phyloP scores from a whole-genome alignment of 495 filamentous ascomycete species.

The Penicillium ochrochloron region DNA sequence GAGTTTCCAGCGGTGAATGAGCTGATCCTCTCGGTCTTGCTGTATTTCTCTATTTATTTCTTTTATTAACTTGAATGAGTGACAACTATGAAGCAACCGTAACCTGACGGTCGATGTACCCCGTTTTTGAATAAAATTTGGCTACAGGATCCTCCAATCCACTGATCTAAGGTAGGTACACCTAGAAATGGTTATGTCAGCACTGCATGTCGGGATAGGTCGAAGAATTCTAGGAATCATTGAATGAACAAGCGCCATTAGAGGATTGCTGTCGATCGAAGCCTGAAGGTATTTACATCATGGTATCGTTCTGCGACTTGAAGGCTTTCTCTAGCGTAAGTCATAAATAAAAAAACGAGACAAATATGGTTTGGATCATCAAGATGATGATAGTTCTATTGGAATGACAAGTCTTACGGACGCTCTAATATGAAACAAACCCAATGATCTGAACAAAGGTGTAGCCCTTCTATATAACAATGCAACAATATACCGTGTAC shows the following conservation, averaged over 20 bases:
- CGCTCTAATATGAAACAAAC: constrained; percentile 38
- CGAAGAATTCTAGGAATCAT: not conserved
- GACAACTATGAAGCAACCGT: not conserved
- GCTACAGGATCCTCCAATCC: too few species aligned
- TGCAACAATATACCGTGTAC: not conserved
- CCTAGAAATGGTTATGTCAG: not conserved
- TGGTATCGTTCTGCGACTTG: not conserved
- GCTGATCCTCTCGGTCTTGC: not conserved
- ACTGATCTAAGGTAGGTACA: too few species aligned
- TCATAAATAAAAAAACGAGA: not conserved
- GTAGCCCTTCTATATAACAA: not conserved
- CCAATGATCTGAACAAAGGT: constrained; percentile 44
- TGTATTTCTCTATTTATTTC: not conserved
- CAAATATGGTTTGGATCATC: not conserved
- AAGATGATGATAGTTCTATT: constrained; percentile 38
- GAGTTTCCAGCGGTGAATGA: constrained; percentile 8
- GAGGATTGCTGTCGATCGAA: not conserved
- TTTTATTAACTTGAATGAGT: not conserved
- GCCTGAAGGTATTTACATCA: not conserved
- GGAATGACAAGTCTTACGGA: constrained; percentile 36
- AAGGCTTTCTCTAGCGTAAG: not conserved
- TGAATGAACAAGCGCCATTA: not conserved
- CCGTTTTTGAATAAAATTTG: not conserved
- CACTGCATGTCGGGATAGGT: not conserved
- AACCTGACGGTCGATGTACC: not conserved